phyloP scores from a whole-genome alignment of 2,329 filamentous ascomycete species.

The Penicillium thymicola region DNA sequence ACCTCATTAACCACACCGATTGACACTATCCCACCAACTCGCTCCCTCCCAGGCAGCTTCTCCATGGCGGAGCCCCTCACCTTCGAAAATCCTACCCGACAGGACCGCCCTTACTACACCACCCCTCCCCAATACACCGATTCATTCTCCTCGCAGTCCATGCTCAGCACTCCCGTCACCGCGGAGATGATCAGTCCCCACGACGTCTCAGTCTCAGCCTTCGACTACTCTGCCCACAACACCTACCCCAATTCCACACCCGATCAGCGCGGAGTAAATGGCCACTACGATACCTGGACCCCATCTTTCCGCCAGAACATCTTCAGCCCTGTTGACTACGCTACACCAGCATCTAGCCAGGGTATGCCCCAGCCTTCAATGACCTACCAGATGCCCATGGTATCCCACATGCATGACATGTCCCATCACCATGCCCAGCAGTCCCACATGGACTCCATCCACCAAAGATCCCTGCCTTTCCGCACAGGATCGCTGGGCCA shows the following conservation, averaged over 20 bases:
- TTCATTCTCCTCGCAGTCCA: conserved; percentile 28
- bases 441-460: conserved; percentile 13
- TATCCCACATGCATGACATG: conserved; percentile 27
- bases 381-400: conserved; percentile 30
- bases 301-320: conserved; percentile 34
- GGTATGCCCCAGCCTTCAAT: conserved; percentile 26
- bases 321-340: conserved; percentile 34
- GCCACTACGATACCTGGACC: conserved; percentile 31
- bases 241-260: conserved; percentile 24
- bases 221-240: conserved; percentile 30
- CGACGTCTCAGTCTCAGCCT: conserved; percentile 28
- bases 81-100: conserved; percentile 25
- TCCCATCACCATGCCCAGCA: conserved; percentile 12
- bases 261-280: conserved; percentile 17
- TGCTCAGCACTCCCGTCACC: conserved; percentile 28
- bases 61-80: conserved; percentile 29
- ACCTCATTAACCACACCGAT: conserved; percentile 26
- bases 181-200: conserved; percentile 30
- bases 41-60: conserved; percentile 27
- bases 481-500: conserved; percentile 34
- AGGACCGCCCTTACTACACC: conserved; percentile 29
- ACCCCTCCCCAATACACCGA: conserved; percentile 30
- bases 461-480: conserved; percentile 25
- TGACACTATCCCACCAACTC: conserved; percentile 20
- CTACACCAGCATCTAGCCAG: conserved; percentile 17